phyloP scores from a whole-genome alignment of 2,329 filamentous ascomycete genomes.

The Arthrobotrys sinensis region DNA sequence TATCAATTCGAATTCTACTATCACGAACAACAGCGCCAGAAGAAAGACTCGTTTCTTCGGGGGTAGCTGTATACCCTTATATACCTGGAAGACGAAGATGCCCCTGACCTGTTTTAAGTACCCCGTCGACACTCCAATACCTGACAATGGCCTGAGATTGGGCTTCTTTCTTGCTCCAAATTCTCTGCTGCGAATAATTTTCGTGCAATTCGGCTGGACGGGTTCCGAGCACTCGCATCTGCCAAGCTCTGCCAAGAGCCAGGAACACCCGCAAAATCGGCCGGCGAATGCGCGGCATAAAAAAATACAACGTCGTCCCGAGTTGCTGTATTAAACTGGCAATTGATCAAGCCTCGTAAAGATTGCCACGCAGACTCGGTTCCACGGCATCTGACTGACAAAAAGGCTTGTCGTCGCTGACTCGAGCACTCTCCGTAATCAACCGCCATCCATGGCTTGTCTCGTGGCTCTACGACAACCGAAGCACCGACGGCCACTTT shows the following conservation, averaged over 20 bases:
- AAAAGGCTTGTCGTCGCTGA: conserved; percentile 6
- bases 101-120: background rate
- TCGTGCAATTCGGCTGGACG: conserved; percentile 23
- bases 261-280: conserved; percentile 40
- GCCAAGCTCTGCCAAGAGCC: conserved; percentile 33
- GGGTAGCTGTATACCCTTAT: too few relatives aligned
- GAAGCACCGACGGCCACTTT: background rate
- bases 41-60: background rate
- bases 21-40: background rate
- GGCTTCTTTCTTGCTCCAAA: background rate
- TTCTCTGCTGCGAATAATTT: background rate
- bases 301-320: background rate
- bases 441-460: too few relatives aligned
- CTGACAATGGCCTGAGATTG: conserved; percentile 50
- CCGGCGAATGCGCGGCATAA: conserved; percentile 38
- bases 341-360: too few relatives aligned
- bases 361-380: background rate
- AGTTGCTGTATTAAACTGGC: too few relatives aligned
- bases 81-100: too few relatives aligned
- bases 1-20: too few relatives aligned
- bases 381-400: conserved; percentile 4
- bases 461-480: background rate
- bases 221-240: conserved; percentile 12
- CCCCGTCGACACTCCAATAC: background rate
- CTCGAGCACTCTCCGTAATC: background rate